Evolutionary conservation across 2,329 filamentous ascomycete genomes (phyloP).

Genomic region (Trichoderma sp.): DNA sequence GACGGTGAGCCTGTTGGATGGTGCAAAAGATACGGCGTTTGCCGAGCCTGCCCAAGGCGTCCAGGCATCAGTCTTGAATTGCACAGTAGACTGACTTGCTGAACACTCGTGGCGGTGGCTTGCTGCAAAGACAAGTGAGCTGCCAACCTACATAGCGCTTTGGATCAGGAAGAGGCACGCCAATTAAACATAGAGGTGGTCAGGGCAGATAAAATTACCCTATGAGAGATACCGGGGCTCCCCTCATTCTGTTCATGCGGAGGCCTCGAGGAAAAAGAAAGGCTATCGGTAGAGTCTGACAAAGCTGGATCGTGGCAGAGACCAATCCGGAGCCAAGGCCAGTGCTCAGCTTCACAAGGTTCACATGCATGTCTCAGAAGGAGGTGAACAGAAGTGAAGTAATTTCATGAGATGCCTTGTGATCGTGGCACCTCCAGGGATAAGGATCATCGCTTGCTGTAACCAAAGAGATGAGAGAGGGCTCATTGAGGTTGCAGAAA

Average conservation of each 20-base stretch:
- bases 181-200: background rate
- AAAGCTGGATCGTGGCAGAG: background rate
- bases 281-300: background rate
- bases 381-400: background rate
- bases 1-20: background rate
- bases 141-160: background rate
- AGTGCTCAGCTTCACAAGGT: background rate
- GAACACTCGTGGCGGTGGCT: background rate
- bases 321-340: constrained; percentile 1
- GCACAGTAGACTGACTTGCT: background rate
- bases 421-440: background rate
- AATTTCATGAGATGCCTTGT: background rate
- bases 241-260: background rate
- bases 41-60: background rate
- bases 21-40: background rate
- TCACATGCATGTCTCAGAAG: constrained; percentile 11
- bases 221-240: background rate
- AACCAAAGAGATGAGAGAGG: constrained; percentile 2
- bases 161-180: background rate
- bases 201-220: background rate
- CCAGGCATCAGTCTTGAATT: background rate
- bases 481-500: constrained; percentile 1
- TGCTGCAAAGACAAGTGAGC: background rate
- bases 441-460: constrained; percentile 13
- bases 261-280: background rate